Evolutionary conservation across 257 asterid species (phyloP).

Genomic region (Coffea canephora): DNA sequence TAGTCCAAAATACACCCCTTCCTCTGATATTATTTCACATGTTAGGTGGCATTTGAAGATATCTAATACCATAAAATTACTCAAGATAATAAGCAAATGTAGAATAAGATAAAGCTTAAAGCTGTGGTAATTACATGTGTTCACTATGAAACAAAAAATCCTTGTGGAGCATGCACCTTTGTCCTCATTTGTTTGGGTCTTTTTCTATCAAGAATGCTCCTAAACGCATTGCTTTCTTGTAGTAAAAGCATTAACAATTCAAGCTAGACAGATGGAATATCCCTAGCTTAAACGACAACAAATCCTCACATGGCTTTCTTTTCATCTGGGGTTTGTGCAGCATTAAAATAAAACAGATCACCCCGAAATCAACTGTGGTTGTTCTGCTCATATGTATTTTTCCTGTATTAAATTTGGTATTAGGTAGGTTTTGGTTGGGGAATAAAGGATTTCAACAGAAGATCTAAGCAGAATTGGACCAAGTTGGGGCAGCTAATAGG

Average conservation of each 20-base stretch:
- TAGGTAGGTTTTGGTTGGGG: conserved; percentile 74
- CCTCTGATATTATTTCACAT: no score
- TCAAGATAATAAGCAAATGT: conserved; percentile 18
- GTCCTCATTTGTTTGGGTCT: conserved; percentile 39
- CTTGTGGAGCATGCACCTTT: conserved; percentile 27
- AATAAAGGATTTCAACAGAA: conserved; percentile 25
- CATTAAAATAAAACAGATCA: conserved; percentile 18
- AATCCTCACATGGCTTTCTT: conserved; percentile 18
- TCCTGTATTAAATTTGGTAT: conserved; percentile 43
- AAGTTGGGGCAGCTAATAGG: conserved; percentile 24
- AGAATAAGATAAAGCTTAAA: conserved; percentile 16
- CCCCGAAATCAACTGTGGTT: conserved; percentile 26
- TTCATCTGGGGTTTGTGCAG: conserved; percentile 8
- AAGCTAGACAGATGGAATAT: conserved; percentile 20
- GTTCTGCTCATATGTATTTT: conserved; percentile 49
- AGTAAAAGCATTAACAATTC: conserved; percentile 20
- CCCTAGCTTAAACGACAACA: conserved; percentile 25
- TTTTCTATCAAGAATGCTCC: conserved; percentile 21
- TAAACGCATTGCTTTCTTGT: conserved; percentile 16
- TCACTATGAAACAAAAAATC: conserved; percentile 26
- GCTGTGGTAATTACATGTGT: conserved; percentile 28
- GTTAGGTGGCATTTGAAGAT: not conserved
- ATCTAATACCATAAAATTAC: not conserved
- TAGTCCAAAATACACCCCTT: no score
- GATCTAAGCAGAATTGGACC: conserved; percentile 5